Conservation (phyloP, 2,329 filamentous ascomycete species). For the Sclerotinia sclerotiorum region DNA sequence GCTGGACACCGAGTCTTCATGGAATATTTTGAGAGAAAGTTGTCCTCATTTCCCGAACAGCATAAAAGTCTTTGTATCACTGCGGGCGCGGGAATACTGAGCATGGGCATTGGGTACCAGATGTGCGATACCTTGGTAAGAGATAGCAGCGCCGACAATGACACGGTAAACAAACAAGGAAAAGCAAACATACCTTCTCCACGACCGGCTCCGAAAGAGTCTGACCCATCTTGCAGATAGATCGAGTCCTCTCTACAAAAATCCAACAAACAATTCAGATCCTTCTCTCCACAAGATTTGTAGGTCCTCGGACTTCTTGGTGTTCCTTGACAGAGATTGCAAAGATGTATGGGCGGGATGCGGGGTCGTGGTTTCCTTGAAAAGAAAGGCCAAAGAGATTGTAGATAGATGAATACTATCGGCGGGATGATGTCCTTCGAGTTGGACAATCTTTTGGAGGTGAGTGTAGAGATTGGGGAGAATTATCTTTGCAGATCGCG, state of each 20-base stretch:
- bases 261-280: conserved; percentile 26
- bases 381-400: neutral
- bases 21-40: neutral
- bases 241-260: conserved; percentile 35
- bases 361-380: conserved; percentile 17
- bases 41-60: neutral
- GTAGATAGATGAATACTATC: conserved; percentile 22
- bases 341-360: conserved; percentile 18
- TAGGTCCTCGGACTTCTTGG: neutral
- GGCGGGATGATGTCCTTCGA: conserved; percentile 4
- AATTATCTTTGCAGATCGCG: conserved; percentile 22
- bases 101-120: neutral
- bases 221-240: conserved; percentile 74
- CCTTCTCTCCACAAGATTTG: conserved; percentile 6
- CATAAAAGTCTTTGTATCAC: neutral
- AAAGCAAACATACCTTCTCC: conserved; percentile 76
- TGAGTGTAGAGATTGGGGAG: conserved; percentile 3
- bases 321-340: conserved; percentile 22
- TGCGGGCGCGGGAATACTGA: neutral
- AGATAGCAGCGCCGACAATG: conserved; percentile 16
- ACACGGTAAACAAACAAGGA: conserved; percentile 21
- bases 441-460: neutral
- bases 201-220: conserved; percentile 98
- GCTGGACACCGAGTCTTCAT: neutral
- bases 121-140: conserved; percentile 15